A percentile compares a stretch with the other conserved stretches of the same genome.
These are phyloP conservation scores for Arachis stenosperma DNA, from an alignment of 306 rosid genomes.

Conservation along the genomic window DNA sequence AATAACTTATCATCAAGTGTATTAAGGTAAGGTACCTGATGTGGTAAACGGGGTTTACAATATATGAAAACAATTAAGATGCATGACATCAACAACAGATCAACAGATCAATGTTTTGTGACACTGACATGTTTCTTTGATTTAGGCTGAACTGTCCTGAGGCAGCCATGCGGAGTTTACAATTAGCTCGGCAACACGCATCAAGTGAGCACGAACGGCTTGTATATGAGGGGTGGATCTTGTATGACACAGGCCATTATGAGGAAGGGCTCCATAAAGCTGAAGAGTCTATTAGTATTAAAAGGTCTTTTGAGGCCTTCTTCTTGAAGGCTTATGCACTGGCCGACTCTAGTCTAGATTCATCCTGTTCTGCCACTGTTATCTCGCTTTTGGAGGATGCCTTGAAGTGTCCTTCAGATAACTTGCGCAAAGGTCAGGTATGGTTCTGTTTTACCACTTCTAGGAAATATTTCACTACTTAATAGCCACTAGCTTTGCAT, in stretches of 20 bases:
- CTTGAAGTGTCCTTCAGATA: conserved; percentile 91
- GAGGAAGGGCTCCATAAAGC: conserved; percentile 90
- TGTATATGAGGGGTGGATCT: conserved; percentile 95
- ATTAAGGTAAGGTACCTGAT: not conserved
- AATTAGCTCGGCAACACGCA: conserved; percentile 88
- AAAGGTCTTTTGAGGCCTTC: conserved; percentile 94
- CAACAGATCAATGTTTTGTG: not conserved
- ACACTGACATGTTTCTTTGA: conserved; percentile 32
- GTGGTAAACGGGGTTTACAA: not conserved
- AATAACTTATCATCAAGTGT: conserved; percentile 1
- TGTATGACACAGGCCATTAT: conserved; percentile 90
- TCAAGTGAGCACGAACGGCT: conserved; percentile 82
- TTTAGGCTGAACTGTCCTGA: conserved; percentile 88
- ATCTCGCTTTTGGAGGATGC: conserved; percentile 87
- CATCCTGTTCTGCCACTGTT: conserved; percentile 79
- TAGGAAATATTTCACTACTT: conserved; percentile 12
- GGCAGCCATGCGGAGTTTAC: conserved; percentile 95
- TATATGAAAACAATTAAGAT: conserved; percentile 5
- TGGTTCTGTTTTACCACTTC: conserved; percentile 41
- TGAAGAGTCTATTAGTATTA: conserved; percentile 84
- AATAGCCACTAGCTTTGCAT: not conserved
- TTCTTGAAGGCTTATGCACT: conserved; percentile 92
- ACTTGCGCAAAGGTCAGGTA: conserved; percentile 99
- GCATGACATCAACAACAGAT: conserved; percentile 2
- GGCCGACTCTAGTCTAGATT: conserved; percentile 85